These are phyloP conservation scores for Lasiodiplodia gonubiensis DNA, from an alignment of 2,329 filamentous ascomycete genomes.

Conservation along the genomic window DNA sequence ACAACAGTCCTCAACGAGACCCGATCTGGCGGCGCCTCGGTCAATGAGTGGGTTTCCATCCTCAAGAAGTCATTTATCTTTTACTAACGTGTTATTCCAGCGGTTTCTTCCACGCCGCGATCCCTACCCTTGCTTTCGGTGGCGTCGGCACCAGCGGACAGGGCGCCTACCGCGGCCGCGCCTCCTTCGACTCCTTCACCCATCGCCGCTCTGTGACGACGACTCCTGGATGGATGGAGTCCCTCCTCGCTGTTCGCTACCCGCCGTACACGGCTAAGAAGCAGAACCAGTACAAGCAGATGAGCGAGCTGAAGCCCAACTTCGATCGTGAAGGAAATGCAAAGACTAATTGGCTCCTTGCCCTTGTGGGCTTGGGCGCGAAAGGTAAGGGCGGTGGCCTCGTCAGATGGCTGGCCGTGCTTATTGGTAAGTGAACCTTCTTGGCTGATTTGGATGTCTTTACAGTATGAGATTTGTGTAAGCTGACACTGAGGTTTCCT, in stretches of 20 bases:
- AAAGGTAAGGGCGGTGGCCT: conserved; percentile 25
- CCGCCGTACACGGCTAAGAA: conserved; percentile 65
- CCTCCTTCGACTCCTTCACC: conserved; percentile 72
- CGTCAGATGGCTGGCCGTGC: conserved; percentile 14
- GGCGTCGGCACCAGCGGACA: conserved; percentile 80
- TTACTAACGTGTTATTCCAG: neutral
- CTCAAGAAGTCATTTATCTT: neutral
- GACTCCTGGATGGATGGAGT: conserved; percentile 72
- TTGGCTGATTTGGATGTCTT: neutral
- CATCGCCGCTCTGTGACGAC: conserved; percentile 66
- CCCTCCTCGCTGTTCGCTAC: conserved; percentile 69
- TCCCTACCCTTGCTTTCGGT: conserved; percentile 78
- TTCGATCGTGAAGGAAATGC: conserved; percentile 63
- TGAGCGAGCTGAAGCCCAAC: conserved; percentile 61
- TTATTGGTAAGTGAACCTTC: conserved; percentile 24
- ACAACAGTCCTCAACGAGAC: conserved; percentile 52
- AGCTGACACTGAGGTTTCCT: neutral
- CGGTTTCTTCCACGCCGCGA: conserved; percentile 71
- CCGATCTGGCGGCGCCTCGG: conserved; percentile 57
- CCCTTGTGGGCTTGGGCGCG: conserved; percentile 25
- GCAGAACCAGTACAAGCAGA: conserved; percentile 56
- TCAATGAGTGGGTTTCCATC: conserved; percentile 49
- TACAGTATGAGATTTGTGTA: neutral
- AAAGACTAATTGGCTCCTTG: conserved; percentile 39
- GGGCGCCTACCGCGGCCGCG: conserved; percentile 77